Evolutionary conservation across 2,329 filamentous ascomycete genomes (phyloP).

Genomic region (Onygenales sp.): DNA sequence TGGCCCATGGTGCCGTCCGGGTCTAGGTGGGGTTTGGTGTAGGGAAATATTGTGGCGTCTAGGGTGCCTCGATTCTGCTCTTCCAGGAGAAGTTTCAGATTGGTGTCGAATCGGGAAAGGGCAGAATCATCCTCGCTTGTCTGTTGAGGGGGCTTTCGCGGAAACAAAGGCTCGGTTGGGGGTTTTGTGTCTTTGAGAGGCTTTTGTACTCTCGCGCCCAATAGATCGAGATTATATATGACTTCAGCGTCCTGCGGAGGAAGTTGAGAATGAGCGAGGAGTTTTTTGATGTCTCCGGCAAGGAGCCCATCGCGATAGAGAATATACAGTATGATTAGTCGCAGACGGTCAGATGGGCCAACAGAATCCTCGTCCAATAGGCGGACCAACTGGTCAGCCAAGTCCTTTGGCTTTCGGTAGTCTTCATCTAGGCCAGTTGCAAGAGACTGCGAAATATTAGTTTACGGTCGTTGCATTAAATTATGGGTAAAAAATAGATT

Average conservation of each 20-base stretch:
- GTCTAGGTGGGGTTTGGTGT: slow-evolving; percentile 57
- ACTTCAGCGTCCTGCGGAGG: slow-evolving; percentile 63
- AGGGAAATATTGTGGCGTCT: slow-evolving; percentile 60
- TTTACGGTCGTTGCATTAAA: background rate
- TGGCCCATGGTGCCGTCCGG: slow-evolving; percentile 29
- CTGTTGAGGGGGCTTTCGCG: slow-evolving; percentile 48
- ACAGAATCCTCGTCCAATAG: slow-evolving; percentile 80
- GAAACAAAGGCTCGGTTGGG: slow-evolving; percentile 59
- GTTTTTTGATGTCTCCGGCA: slow-evolving; percentile 69
- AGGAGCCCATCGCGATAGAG: slow-evolving; percentile 81
- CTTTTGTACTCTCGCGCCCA: slow-evolving; percentile 65
- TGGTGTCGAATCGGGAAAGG: slow-evolving; percentile 78
- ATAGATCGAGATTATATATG: slow-evolving; percentile 64
- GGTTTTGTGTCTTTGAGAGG: slow-evolving; percentile 70
- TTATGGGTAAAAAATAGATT: background rate
- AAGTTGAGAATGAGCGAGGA: slow-evolving; percentile 73
- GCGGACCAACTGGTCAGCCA: slow-evolving; percentile 74
- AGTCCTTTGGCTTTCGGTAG: slow-evolving; percentile 78
- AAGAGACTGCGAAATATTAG: slow-evolving; percentile 47
- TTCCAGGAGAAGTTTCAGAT: slow-evolving; percentile 74
- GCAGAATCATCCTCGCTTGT: slow-evolving; percentile 65
- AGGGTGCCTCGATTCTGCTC: slow-evolving; percentile 57
- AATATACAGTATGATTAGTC: slow-evolving; percentile 76
- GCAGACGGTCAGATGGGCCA: slow-evolving; percentile 62
- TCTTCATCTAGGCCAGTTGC: slow-evolving; percentile 92